Evolutionary conservation across 2,329 filamentous ascomycete species (phyloP).

Genomic region (Didymella keratinophila): DNA sequence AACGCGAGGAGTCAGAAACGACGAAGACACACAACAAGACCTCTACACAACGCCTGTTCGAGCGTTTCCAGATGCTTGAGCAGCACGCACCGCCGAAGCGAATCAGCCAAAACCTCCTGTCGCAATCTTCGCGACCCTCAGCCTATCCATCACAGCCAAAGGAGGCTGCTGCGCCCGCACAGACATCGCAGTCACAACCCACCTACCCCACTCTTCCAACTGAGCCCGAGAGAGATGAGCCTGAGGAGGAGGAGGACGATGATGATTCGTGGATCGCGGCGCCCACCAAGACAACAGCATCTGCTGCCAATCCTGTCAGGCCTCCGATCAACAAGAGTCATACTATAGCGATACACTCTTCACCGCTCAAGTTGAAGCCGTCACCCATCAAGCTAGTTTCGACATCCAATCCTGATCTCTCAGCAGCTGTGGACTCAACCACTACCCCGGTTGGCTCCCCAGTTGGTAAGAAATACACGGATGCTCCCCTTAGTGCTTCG

Average conservation of each 20-base stretch:
- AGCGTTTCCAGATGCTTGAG: constrained; percentile 84
- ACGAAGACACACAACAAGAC: constrained; percentile 78
- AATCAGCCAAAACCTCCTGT: constrained; percentile 50
- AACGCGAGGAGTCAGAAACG: constrained; percentile 58
- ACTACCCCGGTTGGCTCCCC: constrained; percentile 68
- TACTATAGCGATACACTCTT: constrained; percentile 59
- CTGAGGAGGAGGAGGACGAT: constrained; percentile 37
- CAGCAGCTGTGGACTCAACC: constrained; percentile 56
- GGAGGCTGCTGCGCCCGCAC: constrained; percentile 41
- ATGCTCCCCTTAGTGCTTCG: constrained; percentile 87
- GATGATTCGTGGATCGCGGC: constrained; percentile 69
- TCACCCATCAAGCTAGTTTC: constrained; percentile 53
- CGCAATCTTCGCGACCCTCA: constrained; percentile 21
- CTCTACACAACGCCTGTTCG: constrained; percentile 91
- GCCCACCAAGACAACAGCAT: constrained; percentile 55
- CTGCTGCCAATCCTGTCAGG: constrained; percentile 44
- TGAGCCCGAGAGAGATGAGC: constrained; percentile 13
- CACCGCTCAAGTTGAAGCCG: constrained; percentile 53
- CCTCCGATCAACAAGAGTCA: constrained; percentile 67
- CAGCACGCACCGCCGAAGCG: constrained; percentile 51
- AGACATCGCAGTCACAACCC: constrained; percentile 43
- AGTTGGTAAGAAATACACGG: constrained; percentile 61
- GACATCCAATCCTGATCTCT: constrained; percentile 55
- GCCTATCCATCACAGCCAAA: constrained; percentile 29
- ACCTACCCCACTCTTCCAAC: constrained; percentile 53